Percentiles rank a stretch among this genome's conserved stretches.
Conservation (phyloP, 805 yeast species). For the Wickerhamiella kazuoi region DNA sequence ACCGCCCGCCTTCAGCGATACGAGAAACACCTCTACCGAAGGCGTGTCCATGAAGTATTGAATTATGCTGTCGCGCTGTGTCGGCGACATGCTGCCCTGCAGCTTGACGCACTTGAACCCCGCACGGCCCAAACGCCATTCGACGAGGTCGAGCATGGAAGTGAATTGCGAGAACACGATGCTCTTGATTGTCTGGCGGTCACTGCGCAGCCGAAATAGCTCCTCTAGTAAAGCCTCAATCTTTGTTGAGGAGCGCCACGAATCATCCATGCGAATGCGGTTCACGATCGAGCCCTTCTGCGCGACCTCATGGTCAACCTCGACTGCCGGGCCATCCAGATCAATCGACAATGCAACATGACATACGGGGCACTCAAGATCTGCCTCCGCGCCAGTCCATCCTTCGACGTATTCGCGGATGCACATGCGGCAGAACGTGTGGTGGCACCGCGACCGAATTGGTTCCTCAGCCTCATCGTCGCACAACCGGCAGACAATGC, state of each 20-base stretch:
- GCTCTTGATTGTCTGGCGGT: constrained; percentile 75
- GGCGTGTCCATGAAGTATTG: constrained; percentile 84
- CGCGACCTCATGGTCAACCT: constrained; percentile 36
- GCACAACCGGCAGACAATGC: constrained; percentile 76
- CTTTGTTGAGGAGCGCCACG: constrained; percentile 91
- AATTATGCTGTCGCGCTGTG: constrained; percentile 83
- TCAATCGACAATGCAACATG: constrained; percentile 88
- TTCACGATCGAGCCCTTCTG: constrained; percentile 60
- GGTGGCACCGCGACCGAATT: constrained; percentile 85
- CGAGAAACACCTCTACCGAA: constrained; percentile 80
- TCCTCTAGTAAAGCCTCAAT: constrained; percentile 94
- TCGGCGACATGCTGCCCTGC: constrained; percentile 95
- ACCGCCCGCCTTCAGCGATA: constrained; percentile 95
- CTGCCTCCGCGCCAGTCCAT: constrained; percentile 35
- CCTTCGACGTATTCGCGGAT: constrained; percentile 78
- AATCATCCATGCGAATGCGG: constrained; percentile 61
- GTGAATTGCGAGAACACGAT: constrained; percentile 97
- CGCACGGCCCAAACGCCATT: constrained; percentile 87
- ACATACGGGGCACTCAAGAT: constrained; percentile 84
- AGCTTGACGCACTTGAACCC: constrained; percentile 89
- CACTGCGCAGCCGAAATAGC: constrained; percentile 68
- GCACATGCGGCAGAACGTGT: constrained; percentile 83
- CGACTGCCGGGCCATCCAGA: constrained; percentile 63
- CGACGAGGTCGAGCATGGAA: constrained; percentile 86
- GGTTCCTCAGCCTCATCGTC: constrained; percentile 99